Evolutionary conservation across 768 basidiomycete species (phyloP), one percentile per base, ranked within the genome.

Genomic region (Gymnopilus dilepis): DNA sequence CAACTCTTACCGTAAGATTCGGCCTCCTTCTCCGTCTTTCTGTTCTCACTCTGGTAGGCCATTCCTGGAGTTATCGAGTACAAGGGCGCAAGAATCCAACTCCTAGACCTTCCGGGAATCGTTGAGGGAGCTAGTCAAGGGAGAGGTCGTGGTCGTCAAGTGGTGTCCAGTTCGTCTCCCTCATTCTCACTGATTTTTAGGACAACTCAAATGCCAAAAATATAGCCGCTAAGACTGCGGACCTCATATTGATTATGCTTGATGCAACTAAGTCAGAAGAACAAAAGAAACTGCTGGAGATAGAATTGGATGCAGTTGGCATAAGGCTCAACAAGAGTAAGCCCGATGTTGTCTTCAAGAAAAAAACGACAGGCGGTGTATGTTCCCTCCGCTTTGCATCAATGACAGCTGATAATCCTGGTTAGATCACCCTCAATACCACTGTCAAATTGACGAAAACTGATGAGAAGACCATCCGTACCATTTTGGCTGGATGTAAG

Each of bases 11-110:
- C 9, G 92, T 90, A 68, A 65, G 71, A 52, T 45, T 38, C 45
- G 13, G 19, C 37, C 38, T 34, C 30, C 2, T 52, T 22, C 26
- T 26, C 37, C 45, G 41, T 30, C 13, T 15, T 21, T 7, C 8
- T n/a, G 54, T 17, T 48, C 22, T 45, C 38, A 38, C 66, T 58
- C 15, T 61, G 62, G 54, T 40, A 93, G 88, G 97, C 97, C 9
- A 99, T 99, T 62, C 97, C 97, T 34, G 97, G 97, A 51, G 97
- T 99, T 3, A 86, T 99, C 17, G 96, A 99, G 70, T 92, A 99
- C 73, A 89, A 97, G 73, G 97, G 97, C 28, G 84, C 83, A 38
- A 84, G 94, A 42, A 95, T 99, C 59, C 97, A 99, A 72, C 83
- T 98, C 43, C 84, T 98, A 15, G 96, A 98, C 85, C 79, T 98